phyloP scores from a whole-genome alignment of 2,329 filamentous ascomycete species.

The Coniochaeta pulveracea region DNA sequence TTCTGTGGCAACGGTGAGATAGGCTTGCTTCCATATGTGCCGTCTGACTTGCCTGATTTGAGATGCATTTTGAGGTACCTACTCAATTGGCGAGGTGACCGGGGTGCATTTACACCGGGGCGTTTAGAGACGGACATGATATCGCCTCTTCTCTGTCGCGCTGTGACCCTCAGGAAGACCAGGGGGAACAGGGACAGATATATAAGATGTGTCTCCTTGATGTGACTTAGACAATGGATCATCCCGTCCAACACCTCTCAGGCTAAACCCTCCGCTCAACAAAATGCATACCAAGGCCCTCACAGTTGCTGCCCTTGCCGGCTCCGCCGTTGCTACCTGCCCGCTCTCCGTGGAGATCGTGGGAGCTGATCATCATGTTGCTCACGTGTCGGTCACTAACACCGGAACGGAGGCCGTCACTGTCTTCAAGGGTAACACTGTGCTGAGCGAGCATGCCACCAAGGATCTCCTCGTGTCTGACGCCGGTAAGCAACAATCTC shows the following conservation, averaged over 20 bases:
- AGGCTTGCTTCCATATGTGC: no score
- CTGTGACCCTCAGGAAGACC: background rate
- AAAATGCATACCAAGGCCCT: constrained; percentile 7
- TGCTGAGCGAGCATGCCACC: constrained; percentile 9
- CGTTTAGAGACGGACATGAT: background rate
- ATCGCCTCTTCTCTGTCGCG: background rate
- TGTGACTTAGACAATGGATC: background rate
- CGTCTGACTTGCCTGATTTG: no score
- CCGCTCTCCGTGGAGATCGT: constrained; percentile 8
- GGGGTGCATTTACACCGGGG: background rate
- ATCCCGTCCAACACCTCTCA: background rate
- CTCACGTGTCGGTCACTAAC: constrained; percentile 8
- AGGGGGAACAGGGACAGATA: background rate
- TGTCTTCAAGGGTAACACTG: constrained; percentile 10
- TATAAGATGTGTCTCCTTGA: background rate
- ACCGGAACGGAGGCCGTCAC: constrained; percentile 7
- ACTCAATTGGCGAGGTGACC: no score
- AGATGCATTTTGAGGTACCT: no score
- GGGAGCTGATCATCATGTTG: constrained; percentile 6
- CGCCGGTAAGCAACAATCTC: constrained; percentile 1
- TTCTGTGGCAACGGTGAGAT: no score
- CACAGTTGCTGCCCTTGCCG: constrained; percentile 6
- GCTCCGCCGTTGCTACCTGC: constrained; percentile 8
- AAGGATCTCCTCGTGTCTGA: constrained; percentile 8
- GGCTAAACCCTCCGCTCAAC: background rate